Evolutionary conservation across 192 early-diverging fungal genomes (phyloP).

Genomic region (Gryganskiella cystojenkinii): DNA sequence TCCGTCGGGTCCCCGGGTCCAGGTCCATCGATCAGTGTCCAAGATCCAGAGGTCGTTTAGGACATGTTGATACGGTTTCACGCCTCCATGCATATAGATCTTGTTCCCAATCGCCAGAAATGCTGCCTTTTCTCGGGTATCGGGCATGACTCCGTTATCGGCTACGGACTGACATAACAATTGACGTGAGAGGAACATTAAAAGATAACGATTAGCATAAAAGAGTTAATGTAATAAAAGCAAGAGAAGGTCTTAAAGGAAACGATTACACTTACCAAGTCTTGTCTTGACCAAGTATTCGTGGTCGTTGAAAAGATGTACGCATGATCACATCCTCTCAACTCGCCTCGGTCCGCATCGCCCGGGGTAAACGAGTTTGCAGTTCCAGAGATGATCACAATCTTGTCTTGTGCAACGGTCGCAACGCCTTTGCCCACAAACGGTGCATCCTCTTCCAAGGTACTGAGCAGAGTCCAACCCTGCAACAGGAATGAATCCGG

Average conservation of each 20-base stretch:
- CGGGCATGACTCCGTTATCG: constrained; percentile 19
- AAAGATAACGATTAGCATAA: background rate
- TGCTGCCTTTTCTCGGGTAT: constrained; percentile 40
- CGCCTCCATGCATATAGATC: constrained; percentile 47
- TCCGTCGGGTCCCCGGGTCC: constrained; percentile 35
- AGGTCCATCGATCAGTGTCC: constrained; percentile 42
- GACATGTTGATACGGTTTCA: constrained; percentile 42
- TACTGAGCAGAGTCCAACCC: constrained; percentile 23
- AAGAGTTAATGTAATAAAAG: background rate
- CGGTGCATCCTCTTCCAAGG: constrained; percentile 32
- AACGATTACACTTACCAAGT: no score
- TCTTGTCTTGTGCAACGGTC: constrained; percentile 18
- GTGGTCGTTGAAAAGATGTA: constrained; percentile 25
- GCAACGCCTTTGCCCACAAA: constrained; percentile 44
- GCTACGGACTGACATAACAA: constrained; percentile 11
- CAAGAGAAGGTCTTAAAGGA: no score
- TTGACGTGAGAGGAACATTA: background rate
- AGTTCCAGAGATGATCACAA: constrained; percentile 42
- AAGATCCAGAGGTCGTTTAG: constrained; percentile 46
- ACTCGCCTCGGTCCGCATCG: constrained; percentile 9
- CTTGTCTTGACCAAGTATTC: constrained; percentile 25
- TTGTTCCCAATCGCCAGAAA: constrained; percentile 37
- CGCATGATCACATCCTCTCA: constrained; percentile 43
- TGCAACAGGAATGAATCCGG: constrained; percentile 23
- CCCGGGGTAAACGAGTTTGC: constrained; percentile 47